phyloP scores from a whole-genome alignment of 1,284 basidiomycete species.

The Ganoderma lucidum region DNA sequence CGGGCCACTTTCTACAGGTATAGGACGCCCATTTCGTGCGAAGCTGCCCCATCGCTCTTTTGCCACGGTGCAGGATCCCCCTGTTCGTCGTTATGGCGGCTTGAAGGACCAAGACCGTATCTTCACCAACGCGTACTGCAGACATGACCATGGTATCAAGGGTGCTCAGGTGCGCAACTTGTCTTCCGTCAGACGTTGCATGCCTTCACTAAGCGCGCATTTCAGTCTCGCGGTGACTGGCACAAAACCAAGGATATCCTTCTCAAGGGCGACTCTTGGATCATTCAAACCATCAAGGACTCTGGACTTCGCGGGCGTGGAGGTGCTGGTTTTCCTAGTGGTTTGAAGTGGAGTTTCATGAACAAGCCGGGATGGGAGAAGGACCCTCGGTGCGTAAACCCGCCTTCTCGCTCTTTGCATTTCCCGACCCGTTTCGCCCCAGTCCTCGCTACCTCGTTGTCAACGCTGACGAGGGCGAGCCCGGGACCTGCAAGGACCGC shows the following conservation, averaged over 20 bases:
- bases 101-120: slow-evolving; percentile 95
- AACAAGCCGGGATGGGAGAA: slow-evolving; percentile 99
- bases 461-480: slow-evolving; percentile 99
- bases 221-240: slow-evolving; percentile 94
- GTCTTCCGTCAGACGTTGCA: background rate
- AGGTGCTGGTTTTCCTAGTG: slow-evolving; percentile 97
- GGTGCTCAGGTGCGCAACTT: slow-evolving; percentile 74
- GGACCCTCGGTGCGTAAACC: slow-evolving; percentile 75
- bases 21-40: slow-evolving; percentile 50
- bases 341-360: slow-evolving; percentile 99
- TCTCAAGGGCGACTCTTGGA: slow-evolving; percentile 96
- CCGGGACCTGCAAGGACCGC: slow-evolving; percentile 98
- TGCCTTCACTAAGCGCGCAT: slow-evolving; percentile 23
- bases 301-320: slow-evolving; percentile 96
- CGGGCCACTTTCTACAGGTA: slow-evolving; percentile 35
- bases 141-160: slow-evolving; percentile 89
- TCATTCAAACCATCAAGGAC: slow-evolving; percentile 96
- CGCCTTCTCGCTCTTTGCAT: background rate
- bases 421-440: slow-evolving; percentile 3
- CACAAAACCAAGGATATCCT: slow-evolving; percentile 97
- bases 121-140: slow-evolving; percentile 88
- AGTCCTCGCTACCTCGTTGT: slow-evolving; percentile 96
- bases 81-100: slow-evolving; percentile 88
- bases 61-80: slow-evolving; percentile 84
- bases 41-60: slow-evolving; percentile 53